A percentile compares a stretch with the other conserved stretches of the same genome.
These are phyloP conservation scores for Anethum foeniculum DNA, from an alignment of 140 eudicot species.

Conservation along the genomic window DNA sequence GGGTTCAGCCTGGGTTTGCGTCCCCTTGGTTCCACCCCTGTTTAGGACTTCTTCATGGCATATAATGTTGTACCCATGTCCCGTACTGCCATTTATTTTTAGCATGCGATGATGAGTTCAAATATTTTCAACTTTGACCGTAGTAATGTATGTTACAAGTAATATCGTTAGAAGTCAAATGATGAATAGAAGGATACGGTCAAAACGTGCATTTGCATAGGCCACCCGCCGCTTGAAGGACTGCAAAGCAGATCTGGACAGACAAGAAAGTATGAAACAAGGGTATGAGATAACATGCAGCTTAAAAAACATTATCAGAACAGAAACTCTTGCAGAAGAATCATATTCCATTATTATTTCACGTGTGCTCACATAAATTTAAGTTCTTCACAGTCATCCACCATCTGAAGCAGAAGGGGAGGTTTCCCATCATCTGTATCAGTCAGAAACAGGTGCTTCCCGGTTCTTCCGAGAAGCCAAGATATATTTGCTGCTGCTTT, in stretches of 20 bases:
- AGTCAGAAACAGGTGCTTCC: constrained; percentile 66
- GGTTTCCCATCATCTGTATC: constrained; percentile 66
- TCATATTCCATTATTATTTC: background rate
- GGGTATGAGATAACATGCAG: background rate
- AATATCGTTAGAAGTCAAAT: background rate
- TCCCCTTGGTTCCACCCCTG: too few species aligned
- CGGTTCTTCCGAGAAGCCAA: constrained; percentile 86
- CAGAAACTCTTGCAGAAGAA: background rate
- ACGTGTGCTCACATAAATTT: constrained; percentile 61
- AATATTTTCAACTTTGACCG: background rate
- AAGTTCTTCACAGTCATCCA: constrained; percentile 51
- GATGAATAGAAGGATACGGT: constrained; percentile 60
- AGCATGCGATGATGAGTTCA: background rate
- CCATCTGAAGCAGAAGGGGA: constrained; percentile 86
- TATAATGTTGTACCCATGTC: background rate
- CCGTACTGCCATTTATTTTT: background rate
- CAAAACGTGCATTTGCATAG: constrained; percentile 86
- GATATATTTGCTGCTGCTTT: constrained; percentile 57
- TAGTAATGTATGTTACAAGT: background rate
- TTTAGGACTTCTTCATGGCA: background rate
- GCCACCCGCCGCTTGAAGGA: constrained; percentile 77
- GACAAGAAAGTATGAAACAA: constrained; percentile 5
- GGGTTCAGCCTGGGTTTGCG: too few species aligned
- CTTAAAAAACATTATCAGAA: background rate
- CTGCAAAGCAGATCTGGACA: constrained; percentile 72